Evolutionary conservation across 805 yeast genomes (phyloP), one percentile per base, ranked within the genome.

Genomic region (Lipomyces spencermartinsiae): DNA sequence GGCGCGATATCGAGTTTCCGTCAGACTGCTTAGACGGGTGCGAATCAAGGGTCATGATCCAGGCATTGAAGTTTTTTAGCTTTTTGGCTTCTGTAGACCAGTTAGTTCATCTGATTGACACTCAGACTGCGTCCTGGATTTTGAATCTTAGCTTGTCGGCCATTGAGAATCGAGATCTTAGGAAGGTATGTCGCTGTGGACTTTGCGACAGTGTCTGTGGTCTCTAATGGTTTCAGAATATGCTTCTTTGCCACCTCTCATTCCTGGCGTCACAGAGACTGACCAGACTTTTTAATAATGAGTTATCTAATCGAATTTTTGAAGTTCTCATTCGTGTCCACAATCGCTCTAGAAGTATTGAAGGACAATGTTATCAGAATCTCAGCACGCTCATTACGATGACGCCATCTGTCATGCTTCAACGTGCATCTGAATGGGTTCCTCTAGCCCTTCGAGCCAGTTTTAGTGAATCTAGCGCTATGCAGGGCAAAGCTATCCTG

Each of bases 1-100:
- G 63, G 31, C 67, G 71, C 35, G 72, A 69, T 34, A 54, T 69
- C 4, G 68, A 63, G 46, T 51, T 55, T 49, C 72, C 72, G 2
- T 53, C 57, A 9, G 69, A 65, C 57, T 46, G 35, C 12, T 10
- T 66, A 5, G 65, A 62, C 16, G 69, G 71, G 2, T 66, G 70
- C 31, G 71, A 66, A 37, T 68, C 71, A 7, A 51, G 71, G 29
- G 62, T 68, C 25, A 37, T 55, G 55, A 25, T 56, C 19, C 69
- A 65, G 51, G 71, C 71, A 8, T 34, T 69, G 39, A 69, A 59
- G 39, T 35, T 69, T 9, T 63, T 66, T 57, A 49, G 49, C 31
- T 14, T n/a, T 9, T 29, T 66, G 16, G 62, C 65, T 4, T 46
- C 68, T 16, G 12, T 57, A 10, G 62, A 61, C 10, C 4, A 35